These are phyloP conservation scores for Friedmanniomyces endolithicus DNA, from an alignment of 495 filamentous ascomycete genomes.

Conservation along the genomic window DNA sequence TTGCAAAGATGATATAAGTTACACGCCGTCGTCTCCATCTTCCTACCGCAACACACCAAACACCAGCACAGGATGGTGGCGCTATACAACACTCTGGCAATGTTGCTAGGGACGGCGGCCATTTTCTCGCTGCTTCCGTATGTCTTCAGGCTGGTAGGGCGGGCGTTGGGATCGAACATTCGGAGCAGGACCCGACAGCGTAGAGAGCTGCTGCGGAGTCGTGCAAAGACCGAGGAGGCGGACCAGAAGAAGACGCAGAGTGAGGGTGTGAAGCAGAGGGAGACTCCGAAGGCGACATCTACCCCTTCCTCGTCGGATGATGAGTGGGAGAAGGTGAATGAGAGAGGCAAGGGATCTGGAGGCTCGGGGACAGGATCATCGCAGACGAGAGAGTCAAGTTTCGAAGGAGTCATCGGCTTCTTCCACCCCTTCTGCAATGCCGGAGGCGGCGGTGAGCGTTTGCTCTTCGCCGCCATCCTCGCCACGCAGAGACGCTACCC, in stretches of 20 bases:
- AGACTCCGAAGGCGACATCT: conserved; percentile 18
- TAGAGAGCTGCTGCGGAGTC: conserved; percentile 47
- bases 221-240: conserved; percentile 47
- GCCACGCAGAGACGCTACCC: conserved; percentile 86
- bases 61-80: conserved; percentile 6
- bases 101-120: conserved; percentile 4
- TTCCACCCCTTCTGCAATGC: conserved; percentile 98
- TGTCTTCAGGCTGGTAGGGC: conserved; percentile 23
- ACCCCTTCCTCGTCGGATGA: conserved; percentile 38
- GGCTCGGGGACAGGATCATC: conserved; percentile 9
- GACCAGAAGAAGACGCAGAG: conserved; percentile 38
- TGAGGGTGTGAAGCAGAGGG: conserved; percentile 7
- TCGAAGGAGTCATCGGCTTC: conserved; percentile 81
- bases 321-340: conserved; percentile 65
- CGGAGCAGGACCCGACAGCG: conserved; percentile 54
- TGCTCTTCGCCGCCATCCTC: conserved; percentile 89
- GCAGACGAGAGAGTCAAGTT: conserved; percentile 38
- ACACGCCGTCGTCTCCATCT: neutral
- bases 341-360: conserved; percentile 41
- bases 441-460: conserved; percentile 88
- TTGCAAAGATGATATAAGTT: neutral
- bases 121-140: conserved; percentile 9
- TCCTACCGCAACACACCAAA: neutral
- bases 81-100: conserved; percentile 4
- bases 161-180: conserved; percentile 36